Base-by-base conservation (phyloP, 2,329 filamentous ascomycete species). In the Trematosphaeria pertusa region DNA sequence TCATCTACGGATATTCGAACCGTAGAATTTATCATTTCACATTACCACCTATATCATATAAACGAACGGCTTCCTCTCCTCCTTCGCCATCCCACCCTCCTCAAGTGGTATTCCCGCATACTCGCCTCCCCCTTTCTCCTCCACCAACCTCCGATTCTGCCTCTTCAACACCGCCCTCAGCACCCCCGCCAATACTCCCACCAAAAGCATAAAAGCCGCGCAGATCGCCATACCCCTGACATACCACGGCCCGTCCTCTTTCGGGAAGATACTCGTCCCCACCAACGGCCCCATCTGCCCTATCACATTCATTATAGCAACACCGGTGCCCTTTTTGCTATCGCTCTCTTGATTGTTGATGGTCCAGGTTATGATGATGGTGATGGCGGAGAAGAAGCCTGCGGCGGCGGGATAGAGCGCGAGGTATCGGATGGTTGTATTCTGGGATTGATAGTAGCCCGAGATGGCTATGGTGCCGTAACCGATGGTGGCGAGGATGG, bases 301-400 rank as follows among this genome's bases (percentile, higher is more conserved):
- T 11, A 96, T 80, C 26, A 91, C 63, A 70, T 96, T 92, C 64
- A 97, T 71, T 22, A 96, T 78, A 1, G 88, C 89, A 62, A 96
- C 89, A 1, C 87, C 89, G 1, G 84, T 84, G 0, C 89, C 89
- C 56, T 88, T 87, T 5, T 84, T 82, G 40, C 82, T 83, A 51
- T 86, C 83, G 10, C 78, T 84, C 42, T 81, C 75, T 65, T 94
- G 89, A 70, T 96, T 96, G 66, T 96, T 95, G 64, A 96, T 83
- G 26, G 83, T 89, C 91, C 91, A 96, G 1, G 89, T 87, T 46
- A 96, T 88, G 57, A 92, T 87, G 22, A 96, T 80, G 0, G 90
- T 91, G 46, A 96, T 88, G 15, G 90, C 87, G 49, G 83, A 86
- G 77, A 96, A 95, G 84, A 96, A 94, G 3, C 91, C 91, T 1